Base-by-base conservation (phyloP, 1,284 basidiomycete species). In the Ustilago crameri region DNA sequence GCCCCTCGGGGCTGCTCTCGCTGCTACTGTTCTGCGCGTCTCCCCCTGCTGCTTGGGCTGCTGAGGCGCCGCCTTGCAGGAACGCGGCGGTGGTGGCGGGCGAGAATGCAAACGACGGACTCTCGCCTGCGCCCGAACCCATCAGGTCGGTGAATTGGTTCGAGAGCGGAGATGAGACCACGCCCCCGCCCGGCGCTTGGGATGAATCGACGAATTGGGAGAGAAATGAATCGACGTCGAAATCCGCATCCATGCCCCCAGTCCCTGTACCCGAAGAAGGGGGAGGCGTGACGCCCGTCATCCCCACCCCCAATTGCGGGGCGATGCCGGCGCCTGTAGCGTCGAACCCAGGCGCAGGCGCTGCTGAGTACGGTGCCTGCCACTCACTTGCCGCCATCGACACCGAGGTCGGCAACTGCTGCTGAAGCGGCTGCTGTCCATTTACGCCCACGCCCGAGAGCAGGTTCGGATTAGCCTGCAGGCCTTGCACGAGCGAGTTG, bases 401-500 rank as follows among this genome's bases (percentile, higher is more conserved):
- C n/a, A n/a, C n/a, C n/a, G n/a, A 10, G 22, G 32, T 37, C 10
- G 34, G 44, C 51, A 43, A 47, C 5, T 34, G 24, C 37, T 24
- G n/a, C 35, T 5, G 48, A 9, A 4, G 18, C 26, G 9, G 7
- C 15, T 3, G 23, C n/a, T n/a, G n/a, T n/a, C n/a, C n/a, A n/a
- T n/a, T n/a, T n/a, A n/a, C n/a, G n/a, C n/a, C n/a, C n/a, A n/a
- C n/a, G 27, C 17, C 2, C 41, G 55, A 48, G 45, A 70, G 17
- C 38, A 65, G 17, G 17, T 48, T 55, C 20, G 76, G 68, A 35
- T 78, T 89, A 37, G 92, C 84, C 2, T 91, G 91, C 57, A 91
- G 87, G 52, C 87, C 87, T 75, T 89, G 86, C 44, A 93, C 90
- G 37, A 93, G 86, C 12, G 88, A 87, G 62, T 92, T 88, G 66